These are phyloP conservation scores for Astraeus odoratus DNA, from an alignment of 768 basidiomycete species.

Conservation along the genomic window DNA sequence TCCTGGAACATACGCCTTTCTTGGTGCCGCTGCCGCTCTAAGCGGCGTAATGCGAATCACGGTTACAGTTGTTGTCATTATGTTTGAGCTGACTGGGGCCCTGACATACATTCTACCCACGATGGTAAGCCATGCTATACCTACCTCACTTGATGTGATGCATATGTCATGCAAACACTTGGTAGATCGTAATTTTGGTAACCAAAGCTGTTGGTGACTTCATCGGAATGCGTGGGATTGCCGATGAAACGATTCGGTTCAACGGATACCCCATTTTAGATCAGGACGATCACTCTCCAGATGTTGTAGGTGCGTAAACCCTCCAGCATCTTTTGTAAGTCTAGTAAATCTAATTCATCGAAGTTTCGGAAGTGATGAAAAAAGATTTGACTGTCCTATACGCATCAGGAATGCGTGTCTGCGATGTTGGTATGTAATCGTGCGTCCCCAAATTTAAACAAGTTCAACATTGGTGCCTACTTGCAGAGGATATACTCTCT, in stretches of 20 bases:
- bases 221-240: conserved; percentile 88
- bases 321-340: not conserved
- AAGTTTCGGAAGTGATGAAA: conserved; percentile 89
- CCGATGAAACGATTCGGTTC: conserved; percentile 94
- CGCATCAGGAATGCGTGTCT: conserved; percentile 69
- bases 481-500: conserved; percentile 61
- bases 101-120: conserved; percentile 95
- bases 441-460: not conserved
- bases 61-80: conserved; percentile 96
- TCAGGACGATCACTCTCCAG: conserved; percentile 89
- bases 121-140: conserved; percentile 56
- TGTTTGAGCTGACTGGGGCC: conserved; percentile 98
- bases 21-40: conserved; percentile 93
- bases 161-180: conserved; percentile 13
- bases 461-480: conserved; percentile 2
- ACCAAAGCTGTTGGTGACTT: conserved; percentile 97
- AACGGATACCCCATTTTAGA: conserved; percentile 97
- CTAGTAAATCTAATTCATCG: conserved; percentile 3
- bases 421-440: conserved; percentile 62
- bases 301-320: conserved; percentile 68
- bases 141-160: conserved; percentile 1
- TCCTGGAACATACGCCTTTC: conserved; percentile 95
- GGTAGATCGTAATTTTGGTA: conserved; percentile 88
- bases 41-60: conserved; percentile 97
- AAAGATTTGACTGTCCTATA: conserved; percentile 67